These are phyloP conservation scores for Nothomitra cinnamomea DNA, from an alignment of 2,329 filamentous ascomycete genomes.

Conservation along the genomic window DNA sequence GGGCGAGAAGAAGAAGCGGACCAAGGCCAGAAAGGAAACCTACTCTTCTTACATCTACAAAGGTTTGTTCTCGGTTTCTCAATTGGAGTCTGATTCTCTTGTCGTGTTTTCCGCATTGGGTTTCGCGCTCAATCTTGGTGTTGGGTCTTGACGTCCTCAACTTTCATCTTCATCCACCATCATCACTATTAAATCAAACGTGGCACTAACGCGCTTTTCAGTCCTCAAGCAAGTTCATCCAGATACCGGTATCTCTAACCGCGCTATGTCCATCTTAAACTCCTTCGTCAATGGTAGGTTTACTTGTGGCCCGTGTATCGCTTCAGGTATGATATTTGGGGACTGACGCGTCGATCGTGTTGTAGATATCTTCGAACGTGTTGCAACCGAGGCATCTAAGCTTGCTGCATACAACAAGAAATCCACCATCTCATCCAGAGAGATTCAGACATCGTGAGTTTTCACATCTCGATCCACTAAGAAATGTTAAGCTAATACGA, in stretches of 20 bases:
- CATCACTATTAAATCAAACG: not conserved
- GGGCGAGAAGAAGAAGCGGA: constrained; percentile 99
- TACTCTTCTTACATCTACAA: constrained; percentile 99
- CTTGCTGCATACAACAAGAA: constrained; percentile 99
- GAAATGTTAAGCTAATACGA: constrained; percentile 11
- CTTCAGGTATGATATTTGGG: not conserved
- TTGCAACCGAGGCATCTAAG: constrained; percentile 97
- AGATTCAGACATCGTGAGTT: constrained; percentile 88
- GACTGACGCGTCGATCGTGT: constrained; percentile 9
- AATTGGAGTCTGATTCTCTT: not conserved
- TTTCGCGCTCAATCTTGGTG: not conserved
- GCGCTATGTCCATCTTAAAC: constrained; percentile 99
- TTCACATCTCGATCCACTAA: not conserved
- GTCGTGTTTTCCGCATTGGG: not conserved
- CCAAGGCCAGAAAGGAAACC: constrained; percentile 99
- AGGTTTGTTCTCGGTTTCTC: constrained; percentile 43
- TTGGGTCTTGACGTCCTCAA: not conserved
- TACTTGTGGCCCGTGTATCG: not conserved
- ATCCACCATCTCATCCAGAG: constrained; percentile 96
- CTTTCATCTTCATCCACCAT: not conserved
- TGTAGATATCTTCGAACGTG: constrained; percentile 97
- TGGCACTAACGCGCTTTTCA: constrained; percentile 28
- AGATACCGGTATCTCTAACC: constrained; percentile 99
- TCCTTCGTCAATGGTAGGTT: constrained; percentile 92
- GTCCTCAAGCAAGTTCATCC: constrained; percentile 99